These are phyloP conservation scores for Cyberlindnera mississippiensis DNA, from an alignment of 805 yeast species.

Conservation along the genomic window DNA sequence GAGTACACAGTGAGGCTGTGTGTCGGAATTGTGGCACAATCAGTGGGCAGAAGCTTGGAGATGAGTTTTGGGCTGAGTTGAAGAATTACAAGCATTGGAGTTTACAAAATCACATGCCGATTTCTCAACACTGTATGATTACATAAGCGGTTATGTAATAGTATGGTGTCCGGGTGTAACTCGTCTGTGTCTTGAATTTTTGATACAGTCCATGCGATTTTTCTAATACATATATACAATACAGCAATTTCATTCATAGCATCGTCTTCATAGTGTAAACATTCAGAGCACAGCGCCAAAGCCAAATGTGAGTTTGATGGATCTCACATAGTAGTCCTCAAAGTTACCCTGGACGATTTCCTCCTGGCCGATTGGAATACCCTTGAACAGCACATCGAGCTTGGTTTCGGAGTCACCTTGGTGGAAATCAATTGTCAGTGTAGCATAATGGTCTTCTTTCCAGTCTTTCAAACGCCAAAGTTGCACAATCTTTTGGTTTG, in stretches of 20 bases:
- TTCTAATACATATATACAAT: not conserved
- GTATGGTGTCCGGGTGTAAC: no score
- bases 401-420: constrained; percentile 85
- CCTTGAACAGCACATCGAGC: constrained; percentile 72
- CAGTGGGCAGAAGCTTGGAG: no score
- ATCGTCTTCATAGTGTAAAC: no score
- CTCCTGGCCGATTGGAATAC: constrained; percentile 95
- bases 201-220: no score
- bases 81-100: not conserved
- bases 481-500: constrained; percentile 59
- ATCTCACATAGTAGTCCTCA: constrained; percentile 81
- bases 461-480: constrained; percentile 88
- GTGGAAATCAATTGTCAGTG: constrained; percentile 57
- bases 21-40: no score
- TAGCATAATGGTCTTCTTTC: constrained; percentile 81
- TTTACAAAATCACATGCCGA: constrained; percentile 2
- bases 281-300: constrained; percentile 81
- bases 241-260: no score
- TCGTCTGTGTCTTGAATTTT: no score
- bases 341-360: constrained; percentile 81
- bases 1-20: no score
- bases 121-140: not conserved
- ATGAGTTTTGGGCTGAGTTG: not conserved
- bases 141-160: no score
- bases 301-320: constrained; percentile 90